Evolutionary conservation across 176 grass and related monocot genomes (phyloP), one percentile per base, ranked within the genome.

Genomic region (Puya raimondii): DNA sequence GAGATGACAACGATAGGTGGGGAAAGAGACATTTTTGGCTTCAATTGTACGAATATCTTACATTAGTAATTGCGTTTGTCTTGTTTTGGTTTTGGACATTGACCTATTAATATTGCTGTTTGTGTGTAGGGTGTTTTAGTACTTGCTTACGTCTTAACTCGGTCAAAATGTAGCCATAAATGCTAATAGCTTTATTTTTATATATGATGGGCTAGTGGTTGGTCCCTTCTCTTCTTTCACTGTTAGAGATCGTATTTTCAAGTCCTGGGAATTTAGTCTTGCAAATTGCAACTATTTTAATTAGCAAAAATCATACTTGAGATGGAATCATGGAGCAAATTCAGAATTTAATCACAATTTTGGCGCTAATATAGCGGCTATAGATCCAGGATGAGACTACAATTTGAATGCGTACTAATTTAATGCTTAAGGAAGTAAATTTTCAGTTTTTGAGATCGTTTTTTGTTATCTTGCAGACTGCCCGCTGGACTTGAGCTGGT

Each of bases 401-500:
- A 8, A 59, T 16, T 17, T 16, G 15, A 59, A 17, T 59, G 33
- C 33, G 16, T 59, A 9, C 1, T 59, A 59, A 7, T n/a, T 59
- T 59, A 17, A 18, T 59, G 54, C 15, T 58, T 59, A 59, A 59
- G 16, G 15, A 58, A 58, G 18, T 59, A 17, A 59, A 59, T 21
- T 59, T 1, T 59, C 13, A 59, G 6, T 42, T 42, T 4, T 63
- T 51, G 18, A 47, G 47, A 27, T 70, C 70, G 26, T 1, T 59
- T 71, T 42, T 22, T 79, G 68, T 78, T 0, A 42, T 65, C 13
- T 51, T 64, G 79, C 81, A 96, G 93, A 96, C 33, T 96, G 93
- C 29, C 93, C 93, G 10, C 64, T 96, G 67, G 89, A 90, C 92
- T 87, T 87, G 71, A 87, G 81, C 27, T 96, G 93, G 93, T 83